These are phyloP conservation scores for Raphanus sativus DNA, from an alignment of 345 rosid genomes.

Conservation along the genomic window DNA sequence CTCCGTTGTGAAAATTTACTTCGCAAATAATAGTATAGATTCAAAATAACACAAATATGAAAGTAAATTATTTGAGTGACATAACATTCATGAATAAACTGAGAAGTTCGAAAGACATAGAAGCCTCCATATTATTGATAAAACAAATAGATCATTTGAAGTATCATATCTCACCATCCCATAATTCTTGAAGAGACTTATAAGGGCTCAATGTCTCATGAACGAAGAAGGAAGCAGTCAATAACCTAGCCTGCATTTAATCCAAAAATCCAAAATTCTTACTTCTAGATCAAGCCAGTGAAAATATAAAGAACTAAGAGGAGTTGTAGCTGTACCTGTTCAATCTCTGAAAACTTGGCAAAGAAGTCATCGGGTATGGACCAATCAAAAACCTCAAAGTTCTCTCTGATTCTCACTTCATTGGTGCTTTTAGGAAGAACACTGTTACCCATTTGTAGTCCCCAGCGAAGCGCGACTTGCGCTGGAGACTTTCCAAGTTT, in stretches of 20 bases:
- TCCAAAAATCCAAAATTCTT: neutral
- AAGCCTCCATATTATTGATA: neutral
- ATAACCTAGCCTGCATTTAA: conserved; percentile 54
- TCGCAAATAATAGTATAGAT: too few species aligned
- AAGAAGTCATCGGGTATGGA: conserved; percentile 70
- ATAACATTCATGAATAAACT: conserved; percentile 1
- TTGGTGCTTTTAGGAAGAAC: conserved; percentile 84
- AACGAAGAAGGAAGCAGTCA: conserved; percentile 47
- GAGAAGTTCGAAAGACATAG: neutral
- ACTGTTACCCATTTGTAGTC: conserved; percentile 81
- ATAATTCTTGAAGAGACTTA: conserved; percentile 64
- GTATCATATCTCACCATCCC: conserved; percentile 87
- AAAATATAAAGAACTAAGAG: neutral
- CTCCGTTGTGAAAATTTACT: too few species aligned
- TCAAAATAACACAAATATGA: neutral
- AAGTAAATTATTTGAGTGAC: neutral
- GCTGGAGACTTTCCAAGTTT: conserved; percentile 75
- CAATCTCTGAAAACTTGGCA: conserved; percentile 57
- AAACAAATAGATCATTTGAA: neutral
- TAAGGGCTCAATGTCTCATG: conserved; percentile 61
- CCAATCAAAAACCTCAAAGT: conserved; percentile 70
- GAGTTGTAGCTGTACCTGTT: conserved; percentile 44
- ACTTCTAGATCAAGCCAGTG: neutral
- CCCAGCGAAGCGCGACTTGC: conserved; percentile 84
- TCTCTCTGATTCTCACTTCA: conserved; percentile 67